Conservation (phyloP, 2,329 filamentous ascomycete genomes). For the Paradendryphiella salina region DNA sequence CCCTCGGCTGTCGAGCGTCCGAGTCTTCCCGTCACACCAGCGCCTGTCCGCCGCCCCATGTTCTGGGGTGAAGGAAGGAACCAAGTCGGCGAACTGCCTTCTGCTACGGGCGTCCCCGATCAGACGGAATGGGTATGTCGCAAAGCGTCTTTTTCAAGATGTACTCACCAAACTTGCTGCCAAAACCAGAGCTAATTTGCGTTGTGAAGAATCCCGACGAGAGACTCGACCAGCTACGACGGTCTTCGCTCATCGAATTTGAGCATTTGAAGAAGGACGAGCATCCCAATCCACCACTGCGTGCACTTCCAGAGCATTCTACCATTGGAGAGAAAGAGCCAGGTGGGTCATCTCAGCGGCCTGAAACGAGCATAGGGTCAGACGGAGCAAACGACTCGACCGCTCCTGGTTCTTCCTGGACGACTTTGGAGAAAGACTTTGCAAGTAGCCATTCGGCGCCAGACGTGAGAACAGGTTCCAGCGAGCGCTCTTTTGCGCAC, state of each 20-base stretch:
- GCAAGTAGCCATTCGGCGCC: constrained; percentile 4
- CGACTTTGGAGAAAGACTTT: constrained; percentile 11
- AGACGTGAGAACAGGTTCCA: not conserved
- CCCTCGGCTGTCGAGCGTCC: constrained; percentile 80
- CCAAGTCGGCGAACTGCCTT: constrained; percentile 64
- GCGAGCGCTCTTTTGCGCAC: too few relatives aligned
- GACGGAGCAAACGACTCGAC: not conserved
- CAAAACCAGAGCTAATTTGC: constrained; percentile 32
- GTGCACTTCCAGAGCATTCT: constrained; percentile 46
- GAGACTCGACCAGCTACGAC: constrained; percentile 53
- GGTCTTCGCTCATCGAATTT: constrained; percentile 50
- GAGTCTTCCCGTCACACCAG: constrained; percentile 87
- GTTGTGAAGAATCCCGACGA: constrained; percentile 50
- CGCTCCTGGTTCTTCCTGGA: constrained; percentile 1
- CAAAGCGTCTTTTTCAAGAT: constrained; percentile 43
- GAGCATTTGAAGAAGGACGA: constrained; percentile 45
- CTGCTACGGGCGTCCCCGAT: constrained; percentile 79
- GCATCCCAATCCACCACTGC: constrained; percentile 37
- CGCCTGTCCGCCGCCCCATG: constrained; percentile 69
- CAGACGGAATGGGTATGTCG: constrained; percentile 94
- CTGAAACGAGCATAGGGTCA: not conserved
- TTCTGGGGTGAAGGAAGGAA: constrained; percentile 68
- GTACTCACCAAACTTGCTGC: constrained; percentile 1
- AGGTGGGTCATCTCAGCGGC: not conserved
- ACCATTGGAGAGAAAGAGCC: constrained; percentile 13